Evolutionary conservation across 1,284 basidiomycete genomes (phyloP).

Genomic region (Rhodotorula glutinis): DNA sequence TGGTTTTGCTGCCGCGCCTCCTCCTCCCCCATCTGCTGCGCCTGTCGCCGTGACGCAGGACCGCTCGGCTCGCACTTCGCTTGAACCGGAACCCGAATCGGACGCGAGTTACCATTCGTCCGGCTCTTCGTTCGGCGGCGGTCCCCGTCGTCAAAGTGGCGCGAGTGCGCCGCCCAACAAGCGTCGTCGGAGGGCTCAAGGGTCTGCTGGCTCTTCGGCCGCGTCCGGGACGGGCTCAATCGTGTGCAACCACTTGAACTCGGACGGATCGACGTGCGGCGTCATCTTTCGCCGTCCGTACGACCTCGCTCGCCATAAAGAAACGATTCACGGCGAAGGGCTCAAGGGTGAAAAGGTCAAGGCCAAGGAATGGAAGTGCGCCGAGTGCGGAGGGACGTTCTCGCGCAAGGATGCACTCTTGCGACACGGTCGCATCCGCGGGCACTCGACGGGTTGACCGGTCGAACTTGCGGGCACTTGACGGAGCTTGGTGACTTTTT

Average conservation of each 20-base stretch:
- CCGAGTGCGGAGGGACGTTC: slow-evolving; percentile 33
- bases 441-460: slow-evolving; percentile 17
- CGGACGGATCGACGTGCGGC: slow-evolving; percentile 30
- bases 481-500: too few species aligned
- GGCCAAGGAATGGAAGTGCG: slow-evolving; percentile 36
- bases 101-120: slow-evolving; percentile 26
- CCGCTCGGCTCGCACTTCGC: background rate
- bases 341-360: slow-evolving; percentile 20
- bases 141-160: background rate
- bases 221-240: slow-evolving; percentile 12
- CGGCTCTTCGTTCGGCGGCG: background rate
- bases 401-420: slow-evolving; percentile 38
- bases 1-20: background rate
- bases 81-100: slow-evolving; percentile 2
- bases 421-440: slow-evolving; percentile 29
- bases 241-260: slow-evolving; percentile 23
- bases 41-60: too few species aligned
- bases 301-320: slow-evolving; percentile 36
- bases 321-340: slow-evolving; percentile 36
- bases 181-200: slow-evolving; percentile 14
- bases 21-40: background rate
- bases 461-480: too few species aligned
- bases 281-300: slow-evolving; percentile 38
- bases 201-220: background rate
- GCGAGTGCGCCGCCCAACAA: slow-evolving; percentile 2